phyloP scores from a whole-genome alignment of 352 stramenopile genomes.

The Globisporangium megalacanthum region DNA sequence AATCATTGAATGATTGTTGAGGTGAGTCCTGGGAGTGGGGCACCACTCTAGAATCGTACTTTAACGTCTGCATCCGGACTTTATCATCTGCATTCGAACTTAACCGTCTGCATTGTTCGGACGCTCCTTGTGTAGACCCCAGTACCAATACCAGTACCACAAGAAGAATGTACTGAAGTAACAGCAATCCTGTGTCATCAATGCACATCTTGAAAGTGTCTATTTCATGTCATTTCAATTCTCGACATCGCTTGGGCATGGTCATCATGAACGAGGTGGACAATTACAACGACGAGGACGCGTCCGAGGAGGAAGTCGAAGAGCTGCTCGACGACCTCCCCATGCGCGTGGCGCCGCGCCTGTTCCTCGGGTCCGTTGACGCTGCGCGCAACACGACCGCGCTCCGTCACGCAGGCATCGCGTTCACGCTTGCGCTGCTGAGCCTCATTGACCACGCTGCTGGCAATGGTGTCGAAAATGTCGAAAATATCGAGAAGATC shows the following conservation, averaged over 20 bases:
- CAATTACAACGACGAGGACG: slow-evolving; percentile 22
- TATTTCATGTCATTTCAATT: too few species aligned
- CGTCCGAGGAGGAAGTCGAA: slow-evolving; percentile 31
- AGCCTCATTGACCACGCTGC: slow-evolving; percentile 2
- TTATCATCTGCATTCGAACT: too few species aligned
- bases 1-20: too few species aligned
- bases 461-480: background rate
- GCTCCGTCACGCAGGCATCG: slow-evolving; percentile 30
- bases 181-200: too few species aligned
- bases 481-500: slow-evolving; percentile 1
- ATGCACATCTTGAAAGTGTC: too few species aligned
- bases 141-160: too few species aligned
- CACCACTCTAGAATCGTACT: too few species aligned
- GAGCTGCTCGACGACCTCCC: slow-evolving; percentile 54
- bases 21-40: too few species aligned
- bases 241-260: background rate
- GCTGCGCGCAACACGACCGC: slow-evolving; percentile 41
- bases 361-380: slow-evolving; percentile 70
- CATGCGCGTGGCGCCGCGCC: slow-evolving; percentile 34
- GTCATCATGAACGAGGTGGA: background rate
- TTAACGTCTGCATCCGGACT: too few species aligned
- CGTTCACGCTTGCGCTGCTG: slow-evolving; percentile 39
- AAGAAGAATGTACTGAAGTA: too few species aligned
- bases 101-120: too few species aligned
- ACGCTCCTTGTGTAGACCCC: too few species aligned